Base-by-base conservation (phyloP, 2,329 filamentous ascomycete species). In the Dactylellina leptospora region DNA sequence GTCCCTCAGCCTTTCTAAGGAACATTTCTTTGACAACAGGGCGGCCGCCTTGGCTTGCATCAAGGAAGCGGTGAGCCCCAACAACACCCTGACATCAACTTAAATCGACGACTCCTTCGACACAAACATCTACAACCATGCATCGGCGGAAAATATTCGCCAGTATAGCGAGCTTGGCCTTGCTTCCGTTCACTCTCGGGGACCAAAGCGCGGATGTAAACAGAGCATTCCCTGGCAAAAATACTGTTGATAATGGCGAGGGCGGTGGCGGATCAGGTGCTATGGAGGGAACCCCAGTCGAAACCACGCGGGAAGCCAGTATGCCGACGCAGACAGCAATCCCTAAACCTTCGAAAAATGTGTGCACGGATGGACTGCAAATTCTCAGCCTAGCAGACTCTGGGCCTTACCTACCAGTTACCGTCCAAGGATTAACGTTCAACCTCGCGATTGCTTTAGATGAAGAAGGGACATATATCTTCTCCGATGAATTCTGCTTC, bases 81-180 rank as follows among this genome's bases (percentile, higher is more conserved):
- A 60, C 68, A 72, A 72, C 68, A 72, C 68, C 61, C 55, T 59
- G 44, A 38, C 45, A 27, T 38, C 58, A 28, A 50, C 8, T 27
- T 59, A n/a, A n/a, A 22, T 50, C 44, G 50, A 33, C 51, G 53
- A 64, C 68, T 58, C 48, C 28, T n/a, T n/a, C 47, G 60, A 51
- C 28, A 36, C 42, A 33, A 56, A 11, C 59, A 20, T 20, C 20
- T 30, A n/a, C 42, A 22, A 60, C 28, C 18, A 72, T 72, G 68
- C 44, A 63, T 64, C 59, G 68, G 20, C 45, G 59, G 44, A 54
- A 28, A 60, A 38, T 72, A 33, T 40, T 72, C 42, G 40, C 59
- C n/a, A 72, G 51, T 18, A 64, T 72, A 72, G 44, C 36, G 33
- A 44, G 44, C 36, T 13, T 56, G 6, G 30, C 22, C 10, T 48